These are phyloP conservation scores for Rhododendron kiyosumense DNA, from an alignment of 148 eudicot genomes.

Conservation along the genomic window DNA sequence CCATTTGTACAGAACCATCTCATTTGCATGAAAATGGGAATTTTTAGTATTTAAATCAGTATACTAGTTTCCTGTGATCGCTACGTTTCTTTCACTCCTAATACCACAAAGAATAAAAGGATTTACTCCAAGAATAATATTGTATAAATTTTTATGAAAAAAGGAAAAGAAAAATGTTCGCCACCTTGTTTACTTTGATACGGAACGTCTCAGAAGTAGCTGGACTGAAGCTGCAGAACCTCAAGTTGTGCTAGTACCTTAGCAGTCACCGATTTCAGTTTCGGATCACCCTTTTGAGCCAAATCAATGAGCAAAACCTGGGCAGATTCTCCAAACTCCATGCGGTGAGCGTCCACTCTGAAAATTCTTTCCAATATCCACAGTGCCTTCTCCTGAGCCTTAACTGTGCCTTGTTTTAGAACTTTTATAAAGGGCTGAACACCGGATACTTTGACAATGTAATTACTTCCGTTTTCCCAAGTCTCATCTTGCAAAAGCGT, in stretches of 20 bases:
- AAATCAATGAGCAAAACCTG: conserved; percentile 62
- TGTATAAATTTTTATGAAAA: not conserved
- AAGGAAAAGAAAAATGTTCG: not conserved
- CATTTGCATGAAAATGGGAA: not conserved
- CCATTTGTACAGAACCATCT: not conserved
- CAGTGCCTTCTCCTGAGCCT: conserved; percentile 64
- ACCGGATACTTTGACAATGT: conserved; percentile 34
- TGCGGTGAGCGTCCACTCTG: conserved; percentile 44
- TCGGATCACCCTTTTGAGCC: conserved; percentile 63
- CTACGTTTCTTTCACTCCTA: not conserved
- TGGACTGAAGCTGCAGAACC: conserved; percentile 74
- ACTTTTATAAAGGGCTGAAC: conserved; percentile 47
- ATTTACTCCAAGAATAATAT: not conserved
- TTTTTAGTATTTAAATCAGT: not conserved
- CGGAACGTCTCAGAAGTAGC: conserved; percentile 50
- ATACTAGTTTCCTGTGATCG: not conserved
- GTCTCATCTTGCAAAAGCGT: conserved; percentile 58
- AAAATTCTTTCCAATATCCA: conserved; percentile 78
- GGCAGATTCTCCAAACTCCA: conserved; percentile 55
- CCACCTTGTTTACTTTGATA: not conserved
- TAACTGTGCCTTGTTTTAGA: conserved; percentile 42
- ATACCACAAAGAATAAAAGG: not conserved
- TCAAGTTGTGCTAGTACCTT: conserved; percentile 78
- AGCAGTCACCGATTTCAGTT: conserved; percentile 52
- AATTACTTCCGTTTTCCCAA: conserved; percentile 66